Percentiles rank a stretch among this genome's conserved stretches.
Evolutionary conservation across 2,329 filamentous ascomycete species (phyloP).

Genomic region (Fusarium secorum): DNA sequence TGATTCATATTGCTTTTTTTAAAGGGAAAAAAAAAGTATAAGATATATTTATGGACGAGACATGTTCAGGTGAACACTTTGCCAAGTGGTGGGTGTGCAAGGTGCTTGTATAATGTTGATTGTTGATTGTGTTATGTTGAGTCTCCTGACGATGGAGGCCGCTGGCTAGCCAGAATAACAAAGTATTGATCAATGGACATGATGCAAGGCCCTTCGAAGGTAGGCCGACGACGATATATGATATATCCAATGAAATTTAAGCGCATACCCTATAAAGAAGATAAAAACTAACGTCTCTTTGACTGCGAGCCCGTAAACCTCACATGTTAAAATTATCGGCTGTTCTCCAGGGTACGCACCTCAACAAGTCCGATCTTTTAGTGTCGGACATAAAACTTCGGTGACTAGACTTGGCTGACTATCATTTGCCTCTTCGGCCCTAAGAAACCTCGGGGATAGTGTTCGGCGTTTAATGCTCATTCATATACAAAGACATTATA

Average conservation of each 20-base stretch:
- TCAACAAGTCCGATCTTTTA: constrained; percentile 24
- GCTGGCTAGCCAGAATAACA: not conserved
- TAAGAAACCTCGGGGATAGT: constrained; percentile 28
- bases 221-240: not conserved
- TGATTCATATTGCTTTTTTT: not conserved
- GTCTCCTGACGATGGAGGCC: not conserved
- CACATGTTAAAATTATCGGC: not conserved
- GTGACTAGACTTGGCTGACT: not conserved
- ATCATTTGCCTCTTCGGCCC: not conserved
- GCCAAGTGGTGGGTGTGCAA: not conserved
- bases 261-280: too few species aligned
- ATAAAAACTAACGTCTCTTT: not conserved
- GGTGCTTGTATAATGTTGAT: not conserved
- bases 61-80: not conserved
- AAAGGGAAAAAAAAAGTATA: not conserved
- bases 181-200: too few species aligned
- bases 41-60: not conserved
- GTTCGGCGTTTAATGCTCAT: constrained; percentile 17
- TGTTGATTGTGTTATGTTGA: not conserved
- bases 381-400: constrained; percentile 23
- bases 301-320: not conserved
- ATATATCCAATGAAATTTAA: not conserved
- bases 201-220: not conserved
- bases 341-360: constrained; percentile 59
- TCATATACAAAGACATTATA: constrained; percentile 16